phyloP scores from a whole-genome alignment of 2,329 filamentous ascomycete species.

The Alternaria viburni region DNA sequence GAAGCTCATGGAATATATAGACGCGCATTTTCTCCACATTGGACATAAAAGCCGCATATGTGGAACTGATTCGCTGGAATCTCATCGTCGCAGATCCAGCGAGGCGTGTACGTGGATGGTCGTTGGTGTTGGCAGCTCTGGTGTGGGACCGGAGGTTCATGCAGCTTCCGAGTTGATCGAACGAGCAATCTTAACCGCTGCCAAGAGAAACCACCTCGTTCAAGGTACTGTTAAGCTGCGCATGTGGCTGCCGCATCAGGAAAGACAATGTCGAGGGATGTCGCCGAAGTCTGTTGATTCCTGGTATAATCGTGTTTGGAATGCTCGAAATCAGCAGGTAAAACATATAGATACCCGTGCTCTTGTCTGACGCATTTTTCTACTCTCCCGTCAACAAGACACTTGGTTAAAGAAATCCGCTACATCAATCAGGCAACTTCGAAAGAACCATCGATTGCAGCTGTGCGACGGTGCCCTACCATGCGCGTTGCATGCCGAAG shows the following conservation, averaged over 20 bases:
- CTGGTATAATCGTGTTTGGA: not conserved
- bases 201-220: not conserved
- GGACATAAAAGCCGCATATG: not conserved
- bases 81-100: not conserved
- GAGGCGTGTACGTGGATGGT: not conserved
- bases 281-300: fast-evolving
- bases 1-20: not conserved
- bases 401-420: not conserved
- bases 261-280: not conserved
- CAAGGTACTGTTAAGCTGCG: not conserved
- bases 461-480: not conserved
- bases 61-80: not conserved
- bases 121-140: not conserved
- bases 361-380: not conserved
- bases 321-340: not conserved
- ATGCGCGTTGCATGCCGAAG: not conserved
- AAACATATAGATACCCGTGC: not conserved
- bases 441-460: not conserved
- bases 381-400: not conserved
- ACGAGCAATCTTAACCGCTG: conserved; percentile 2
- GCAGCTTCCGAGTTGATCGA: not conserved
- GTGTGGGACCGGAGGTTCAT: not conserved
- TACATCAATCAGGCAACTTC: not conserved
- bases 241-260: not conserved
- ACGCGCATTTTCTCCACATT: not conserved